Evolutionary conservation across 805 yeast species (phyloP).

Genomic region (Hanseniaspora taiwanica): DNA sequence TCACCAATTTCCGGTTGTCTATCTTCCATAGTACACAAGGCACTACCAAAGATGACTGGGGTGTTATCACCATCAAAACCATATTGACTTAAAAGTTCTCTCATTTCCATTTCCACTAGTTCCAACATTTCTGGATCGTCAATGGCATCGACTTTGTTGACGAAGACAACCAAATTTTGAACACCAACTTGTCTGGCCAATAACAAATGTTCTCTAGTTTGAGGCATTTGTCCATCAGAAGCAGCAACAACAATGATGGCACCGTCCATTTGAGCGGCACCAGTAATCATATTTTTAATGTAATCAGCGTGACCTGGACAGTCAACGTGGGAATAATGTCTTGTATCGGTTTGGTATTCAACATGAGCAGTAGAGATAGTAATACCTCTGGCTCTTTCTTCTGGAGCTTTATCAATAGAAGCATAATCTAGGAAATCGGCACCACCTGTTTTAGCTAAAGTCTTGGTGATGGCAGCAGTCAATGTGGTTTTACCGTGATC

Average conservation of each 20-base stretch:
- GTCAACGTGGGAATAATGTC: slow-evolving; percentile 97
- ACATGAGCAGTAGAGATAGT: slow-evolving; percentile 97
- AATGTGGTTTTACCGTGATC: slow-evolving; percentile 98
- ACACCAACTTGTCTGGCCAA: slow-evolving; percentile 99
- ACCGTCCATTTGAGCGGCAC: slow-evolving; percentile 99
- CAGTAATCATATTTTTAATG: slow-evolving; percentile 97
- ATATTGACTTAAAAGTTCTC: slow-evolving; percentile 80
- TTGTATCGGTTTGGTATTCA: slow-evolving; percentile 86
- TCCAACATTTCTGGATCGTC: slow-evolving; percentile 99
- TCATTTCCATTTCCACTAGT: slow-evolving; percentile 99
- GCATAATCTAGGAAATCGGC: slow-evolving; percentile 89
- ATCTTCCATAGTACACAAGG: slow-evolving; percentile 88
- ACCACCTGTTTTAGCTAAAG: slow-evolving; percentile 75
- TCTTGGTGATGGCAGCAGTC: slow-evolving; percentile 98
- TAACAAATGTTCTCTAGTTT: slow-evolving; percentile 96
- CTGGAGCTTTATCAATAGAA: slow-evolving; percentile 94
- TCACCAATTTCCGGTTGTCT: slow-evolving; percentile 84
- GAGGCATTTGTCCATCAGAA: slow-evolving; percentile 98
- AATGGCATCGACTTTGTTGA: slow-evolving; percentile 94
- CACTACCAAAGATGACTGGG: slow-evolving; percentile 98
- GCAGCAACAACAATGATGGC: slow-evolving; percentile 99
- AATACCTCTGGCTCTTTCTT: slow-evolving; percentile 98
- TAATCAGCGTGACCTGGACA: slow-evolving; percentile 99
- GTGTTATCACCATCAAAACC: slow-evolving; percentile 98
- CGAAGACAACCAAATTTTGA: slow-evolving; percentile 91